A percentile compares a stretch with the other conserved stretches of the same genome.
Evolutionary conservation across 441 rosid genomes (phyloP).

Genomic region (Euphorbia celastroides): DNA sequence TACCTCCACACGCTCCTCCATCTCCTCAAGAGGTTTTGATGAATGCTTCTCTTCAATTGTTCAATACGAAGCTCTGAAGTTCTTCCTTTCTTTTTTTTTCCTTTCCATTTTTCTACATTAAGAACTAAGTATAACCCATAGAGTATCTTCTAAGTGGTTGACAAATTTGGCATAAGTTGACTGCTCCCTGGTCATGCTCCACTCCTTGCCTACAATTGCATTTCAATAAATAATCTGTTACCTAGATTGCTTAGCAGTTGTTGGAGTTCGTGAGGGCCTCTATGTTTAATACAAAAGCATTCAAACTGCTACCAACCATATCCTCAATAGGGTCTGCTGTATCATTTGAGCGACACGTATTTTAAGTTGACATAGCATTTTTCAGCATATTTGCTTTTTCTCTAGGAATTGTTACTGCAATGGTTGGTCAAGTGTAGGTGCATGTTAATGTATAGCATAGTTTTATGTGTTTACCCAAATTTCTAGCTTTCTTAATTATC

Average conservation of each 20-base stretch:
- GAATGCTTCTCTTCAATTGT: constrained; percentile 13
- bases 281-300: background rate
- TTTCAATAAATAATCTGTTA: background rate
- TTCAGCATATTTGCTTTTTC: background rate
- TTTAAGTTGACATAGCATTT: background rate
- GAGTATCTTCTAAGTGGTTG: background rate
- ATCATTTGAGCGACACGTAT: no score
- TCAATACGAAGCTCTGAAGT: background rate
- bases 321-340: background rate
- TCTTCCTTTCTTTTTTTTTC: background rate
- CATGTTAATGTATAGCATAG: background rate
- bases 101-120: background rate
- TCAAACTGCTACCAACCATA: background rate
- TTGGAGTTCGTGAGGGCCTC: background rate
- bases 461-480: background rate
- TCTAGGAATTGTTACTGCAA: background rate
- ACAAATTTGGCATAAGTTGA: background rate
- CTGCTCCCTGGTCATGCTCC: background rate
- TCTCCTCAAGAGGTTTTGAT: constrained; percentile 80
- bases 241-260: background rate
- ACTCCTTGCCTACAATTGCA: background rate
- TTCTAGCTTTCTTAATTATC: no score
- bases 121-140: background rate
- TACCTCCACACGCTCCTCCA: constrained; percentile 74
- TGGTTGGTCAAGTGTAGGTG: background rate